Percentiles rank a stretch among this genome's conserved stretches.
phyloP scores from a whole-genome alignment of 306 rosid species.

The Quercus cerris region DNA sequence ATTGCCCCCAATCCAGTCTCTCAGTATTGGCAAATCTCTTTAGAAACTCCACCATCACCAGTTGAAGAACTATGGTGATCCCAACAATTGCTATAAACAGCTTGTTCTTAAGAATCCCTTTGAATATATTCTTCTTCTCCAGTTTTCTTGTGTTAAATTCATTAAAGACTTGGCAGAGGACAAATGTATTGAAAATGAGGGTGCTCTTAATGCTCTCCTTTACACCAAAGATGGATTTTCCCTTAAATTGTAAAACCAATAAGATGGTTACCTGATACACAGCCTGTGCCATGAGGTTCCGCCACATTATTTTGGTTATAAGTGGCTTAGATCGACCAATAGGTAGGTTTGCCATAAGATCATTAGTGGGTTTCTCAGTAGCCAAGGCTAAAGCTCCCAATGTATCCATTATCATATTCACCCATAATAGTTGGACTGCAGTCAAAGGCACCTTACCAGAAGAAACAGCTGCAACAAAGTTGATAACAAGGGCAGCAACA shows the following conservation, averaged over 20 bases:
- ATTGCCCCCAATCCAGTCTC: conserved; percentile 24
- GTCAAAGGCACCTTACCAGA: conserved; percentile 23
- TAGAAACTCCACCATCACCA: conserved; percentile 24
- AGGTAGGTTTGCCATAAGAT: conserved; percentile 11
- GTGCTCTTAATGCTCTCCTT: conserved; percentile 15
- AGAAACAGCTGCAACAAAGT: conserved; percentile 18
- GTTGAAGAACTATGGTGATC: conserved; percentile 21
- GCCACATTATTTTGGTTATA: conserved; percentile 25
- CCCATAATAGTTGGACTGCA: conserved; percentile 29
- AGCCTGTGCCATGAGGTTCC: conserved; percentile 26
- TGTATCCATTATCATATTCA: conserved; percentile 29
- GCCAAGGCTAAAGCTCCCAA: conserved; percentile 34
- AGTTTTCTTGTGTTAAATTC: conserved; percentile 28
- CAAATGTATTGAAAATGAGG: conserved; percentile 25
- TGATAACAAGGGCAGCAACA: conserved; percentile 14
- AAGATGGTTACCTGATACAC: conserved; percentile 23
- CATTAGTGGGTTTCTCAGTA: conserved; percentile 21
- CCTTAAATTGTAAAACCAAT: conserved; percentile 17
- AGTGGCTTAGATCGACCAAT: conserved; percentile 13
- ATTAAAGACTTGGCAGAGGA: conserved; percentile 21
- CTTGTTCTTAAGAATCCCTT: conserved; percentile 20
- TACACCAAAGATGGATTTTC: conserved; percentile 22
- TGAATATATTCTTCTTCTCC: conserved; percentile 25
- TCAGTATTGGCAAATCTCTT: conserved; percentile 22
- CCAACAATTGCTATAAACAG: conserved; percentile 19